Conservation (phyloP, 2,329 filamentous ascomycete species). For the Cladosporium sphaerospermum region DNA sequence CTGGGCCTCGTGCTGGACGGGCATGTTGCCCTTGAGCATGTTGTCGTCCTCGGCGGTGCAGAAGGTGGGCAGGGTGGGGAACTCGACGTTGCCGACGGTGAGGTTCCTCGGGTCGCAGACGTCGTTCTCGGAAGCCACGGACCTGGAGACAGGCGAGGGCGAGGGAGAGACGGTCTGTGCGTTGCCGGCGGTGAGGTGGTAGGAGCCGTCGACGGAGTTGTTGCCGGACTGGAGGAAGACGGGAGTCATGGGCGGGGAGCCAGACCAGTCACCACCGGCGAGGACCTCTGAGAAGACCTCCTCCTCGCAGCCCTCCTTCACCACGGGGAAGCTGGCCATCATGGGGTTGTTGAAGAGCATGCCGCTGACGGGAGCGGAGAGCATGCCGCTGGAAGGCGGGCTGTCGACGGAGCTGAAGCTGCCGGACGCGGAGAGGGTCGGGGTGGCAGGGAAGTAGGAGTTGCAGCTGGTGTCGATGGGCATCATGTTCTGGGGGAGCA, state of each 20-base stretch:
- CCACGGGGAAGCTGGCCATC: conserved; percentile 49
- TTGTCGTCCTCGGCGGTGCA: conserved; percentile 52
- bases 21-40: conserved; percentile 38
- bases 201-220: conserved; percentile 52
- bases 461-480: conserved; percentile 70
- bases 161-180: conserved; percentile 72
- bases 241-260: conserved; percentile 84
- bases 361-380: conserved; percentile 77
- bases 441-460: conserved; percentile 75
- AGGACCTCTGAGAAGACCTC: conserved; percentile 67
- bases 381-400: conserved; percentile 67
- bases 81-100: conserved; percentile 63
- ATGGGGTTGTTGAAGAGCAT: conserved; percentile 24
- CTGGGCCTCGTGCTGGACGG: conserved; percentile 16
- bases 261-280: conserved; percentile 67
- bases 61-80: conserved; percentile 58
- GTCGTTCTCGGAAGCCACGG: conserved; percentile 60
- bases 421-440: conserved; percentile 75
- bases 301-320: conserved; percentile 66
- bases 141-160: conserved; percentile 69
- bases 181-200: conserved; percentile 64
- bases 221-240: conserved; percentile 61
- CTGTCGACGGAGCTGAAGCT: conserved; percentile 83
- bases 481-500: conserved; percentile 52
- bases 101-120: conserved; percentile 86